Base-by-base conservation (phyloP, 2,329 filamentous ascomycete species). In the Penicillium sp. region DNA sequence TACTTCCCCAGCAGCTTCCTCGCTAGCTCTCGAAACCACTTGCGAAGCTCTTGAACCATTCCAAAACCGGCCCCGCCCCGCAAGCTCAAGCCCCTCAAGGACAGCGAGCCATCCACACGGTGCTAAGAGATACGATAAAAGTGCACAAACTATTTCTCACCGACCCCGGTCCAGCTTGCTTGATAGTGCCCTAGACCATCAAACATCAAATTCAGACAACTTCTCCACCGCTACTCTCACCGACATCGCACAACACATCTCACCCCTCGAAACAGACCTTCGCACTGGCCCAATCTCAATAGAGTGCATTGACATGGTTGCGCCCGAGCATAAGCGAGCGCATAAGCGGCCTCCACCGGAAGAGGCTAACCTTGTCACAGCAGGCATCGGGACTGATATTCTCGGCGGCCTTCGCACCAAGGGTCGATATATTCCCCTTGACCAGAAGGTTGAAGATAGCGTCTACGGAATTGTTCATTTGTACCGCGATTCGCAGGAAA, bases 401-500 rank as follows among this genome's bases (percentile, higher is more conserved):
- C 65, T 77, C 10, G 82, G 85, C 6, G 90, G 90, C 6, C 85
- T 89, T 50, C 88, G 90, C 57, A 96, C 93, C 1, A 96, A 93
- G 72, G 95, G 91, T 5, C 83, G 85, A 61, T 96, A 89, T 70
- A 78, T 90, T 21, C 87, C 90, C 0, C 80, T 93, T 1, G 84
- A 88, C 55, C 84, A 86, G 16, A 81, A 83, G 58, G 86, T 89
- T 53, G 91, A 91, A 1, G 89, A 96, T 58, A 82, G 92, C 1
- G 90, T 91, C 43, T 97, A 91, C 89, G 95, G 95, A 1, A 86
- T 98, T 14, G 92, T 99, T 2, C 95, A 97, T 73, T 83, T 99
- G 27, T 99, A 97, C 73, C 86, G 93, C 10, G 93, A 98, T 73
- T 85, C 84, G 2, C 85, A 91, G 57, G 90, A 96, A 72, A 88